These are phyloP conservation scores for Lachancea nothofagi DNA, from an alignment of 805 yeast species.

Conservation along the genomic window DNA sequence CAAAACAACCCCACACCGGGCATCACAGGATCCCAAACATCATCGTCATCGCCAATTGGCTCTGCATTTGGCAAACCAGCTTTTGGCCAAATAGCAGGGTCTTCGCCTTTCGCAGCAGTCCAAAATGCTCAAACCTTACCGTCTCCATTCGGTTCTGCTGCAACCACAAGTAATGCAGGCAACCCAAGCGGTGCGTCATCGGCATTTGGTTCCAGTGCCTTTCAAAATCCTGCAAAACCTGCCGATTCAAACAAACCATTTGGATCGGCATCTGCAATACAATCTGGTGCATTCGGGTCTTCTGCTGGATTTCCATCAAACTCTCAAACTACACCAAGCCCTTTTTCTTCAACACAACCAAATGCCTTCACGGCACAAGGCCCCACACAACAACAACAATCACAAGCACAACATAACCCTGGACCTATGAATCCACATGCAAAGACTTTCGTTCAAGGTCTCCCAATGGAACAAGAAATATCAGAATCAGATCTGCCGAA, in stretches of 20 bases:
- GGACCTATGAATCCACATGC: background rate
- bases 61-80: slow-evolving; percentile 6
- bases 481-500: slow-evolving; percentile 39
- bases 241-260: background rate
- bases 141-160: slow-evolving; percentile 5
- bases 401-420: no score
- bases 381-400: background rate
- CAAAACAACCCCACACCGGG: background rate
- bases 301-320: background rate
- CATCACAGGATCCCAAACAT: background rate
- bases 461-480: slow-evolving; percentile 26
- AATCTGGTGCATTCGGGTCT: background rate
- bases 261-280: no score
- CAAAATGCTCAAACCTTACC: slow-evolving; percentile 1
- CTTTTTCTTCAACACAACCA: background rate
- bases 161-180: background rate
- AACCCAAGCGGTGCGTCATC: no score
- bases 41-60: background rate
- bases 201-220: background rate
- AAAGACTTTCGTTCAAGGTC: slow-evolving; percentile 29
- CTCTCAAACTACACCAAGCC: background rate
- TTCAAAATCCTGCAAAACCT: background rate
- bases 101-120: slow-evolving; percentile 6
- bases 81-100: background rate
- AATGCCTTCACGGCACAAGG: background rate